phyloP scores from a whole-genome alignment of 2,329 filamentous ascomycete genomes.

The Helminthosporium solani region DNA sequence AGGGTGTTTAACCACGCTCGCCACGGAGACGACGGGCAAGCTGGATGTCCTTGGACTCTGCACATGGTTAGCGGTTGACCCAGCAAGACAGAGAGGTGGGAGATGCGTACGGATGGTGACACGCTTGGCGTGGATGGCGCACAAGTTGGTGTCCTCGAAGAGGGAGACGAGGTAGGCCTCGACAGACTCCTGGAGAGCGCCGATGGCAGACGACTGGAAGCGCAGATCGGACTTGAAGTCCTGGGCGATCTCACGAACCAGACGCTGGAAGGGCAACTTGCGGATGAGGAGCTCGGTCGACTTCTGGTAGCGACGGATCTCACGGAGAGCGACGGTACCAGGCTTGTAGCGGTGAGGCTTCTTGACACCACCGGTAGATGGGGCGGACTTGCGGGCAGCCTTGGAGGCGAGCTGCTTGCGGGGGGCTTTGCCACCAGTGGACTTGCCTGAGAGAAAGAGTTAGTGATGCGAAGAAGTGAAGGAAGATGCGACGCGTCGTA shows the following conservation, averaged over 20 bases:
- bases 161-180: slow-evolving; percentile 94
- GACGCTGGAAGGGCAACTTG: slow-evolving; percentile 76
- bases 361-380: slow-evolving; percentile 77
- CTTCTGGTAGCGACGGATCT: slow-evolving; percentile 89
- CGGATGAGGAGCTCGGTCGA: slow-evolving; percentile 82
- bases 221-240: slow-evolving; percentile 70
- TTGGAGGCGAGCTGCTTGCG: slow-evolving; percentile 99
- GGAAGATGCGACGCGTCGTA: slow-evolving; percentile 7
- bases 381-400: slow-evolving; percentile 97
- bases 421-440: slow-evolving; percentile 70
- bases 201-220: slow-evolving; percentile 95
- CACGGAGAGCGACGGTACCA: slow-evolving; percentile 77
- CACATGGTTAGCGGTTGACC: slow-evolving; percentile 18
- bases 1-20: slow-evolving; percentile 52
- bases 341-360: slow-evolving; percentile 59
- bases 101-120: slow-evolving; percentile 70
- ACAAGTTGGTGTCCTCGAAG: slow-evolving; percentile 96
- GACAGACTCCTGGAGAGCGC: slow-evolving; percentile 90
- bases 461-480: slow-evolving; percentile 13
- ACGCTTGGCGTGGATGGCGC: slow-evolving; percentile 93
- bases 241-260: slow-evolving; percentile 75
- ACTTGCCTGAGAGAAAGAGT: slow-evolving; percentile 64
- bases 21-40: slow-evolving; percentile 65
- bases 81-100: neutral
- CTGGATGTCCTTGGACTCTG: slow-evolving; percentile 96